Evolutionary conservation across 169 alveolate genomes (phyloP).

Genomic region (Perkinsus chesapeaki): DNA sequence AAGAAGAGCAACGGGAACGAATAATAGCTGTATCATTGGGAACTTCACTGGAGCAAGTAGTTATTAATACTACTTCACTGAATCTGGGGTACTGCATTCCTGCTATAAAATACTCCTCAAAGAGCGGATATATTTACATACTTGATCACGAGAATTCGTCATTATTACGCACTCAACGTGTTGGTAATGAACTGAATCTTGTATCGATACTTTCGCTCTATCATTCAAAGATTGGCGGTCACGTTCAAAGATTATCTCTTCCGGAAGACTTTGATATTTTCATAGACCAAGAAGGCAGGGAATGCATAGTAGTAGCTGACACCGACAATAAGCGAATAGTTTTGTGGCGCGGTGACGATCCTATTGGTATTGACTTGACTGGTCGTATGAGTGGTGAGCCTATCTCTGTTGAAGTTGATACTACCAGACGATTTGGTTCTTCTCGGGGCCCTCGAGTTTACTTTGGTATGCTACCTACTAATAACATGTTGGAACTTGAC

Average conservation of each 20-base stretch:
- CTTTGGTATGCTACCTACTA: background rate
- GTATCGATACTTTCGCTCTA: background rate
- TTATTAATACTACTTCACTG: background rate
- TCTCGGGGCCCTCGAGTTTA: background rate
- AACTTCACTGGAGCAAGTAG: background rate
- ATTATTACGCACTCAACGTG: background rate
- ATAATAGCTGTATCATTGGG: background rate
- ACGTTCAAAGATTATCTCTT: background rate
- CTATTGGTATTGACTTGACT: background rate
- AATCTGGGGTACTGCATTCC: background rate
- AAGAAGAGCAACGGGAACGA: background rate
- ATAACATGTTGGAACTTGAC: background rate
- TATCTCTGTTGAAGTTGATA: background rate
- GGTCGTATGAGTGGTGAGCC: background rate
- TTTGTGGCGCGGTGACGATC: constrained; percentile 6
- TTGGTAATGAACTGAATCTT: background rate
- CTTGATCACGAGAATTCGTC: background rate
- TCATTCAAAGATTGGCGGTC: background rate
- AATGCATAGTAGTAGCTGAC: background rate
- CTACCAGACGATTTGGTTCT: background rate
- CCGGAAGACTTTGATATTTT: background rate
- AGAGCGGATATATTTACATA: background rate
- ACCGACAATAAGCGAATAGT: background rate
- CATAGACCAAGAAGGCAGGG: background rate
- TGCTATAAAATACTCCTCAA: background rate